phyloP scores from a whole-genome alignment of 116 monocot genomes.

The Dioscorea cayenensis region DNA sequence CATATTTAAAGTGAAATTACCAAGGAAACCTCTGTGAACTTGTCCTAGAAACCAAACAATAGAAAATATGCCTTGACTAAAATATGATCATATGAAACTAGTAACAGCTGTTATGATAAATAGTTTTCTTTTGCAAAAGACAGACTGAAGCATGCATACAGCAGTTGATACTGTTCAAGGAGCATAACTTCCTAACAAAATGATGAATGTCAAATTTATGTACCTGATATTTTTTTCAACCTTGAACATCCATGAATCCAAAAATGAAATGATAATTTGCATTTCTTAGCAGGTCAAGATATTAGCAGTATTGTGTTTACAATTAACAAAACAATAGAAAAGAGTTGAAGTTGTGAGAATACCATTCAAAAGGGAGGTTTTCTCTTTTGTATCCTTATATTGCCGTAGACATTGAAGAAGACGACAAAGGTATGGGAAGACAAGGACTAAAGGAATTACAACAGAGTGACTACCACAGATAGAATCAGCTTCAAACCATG shows the following conservation, averaged over 20 bases:
- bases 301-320: background rate
- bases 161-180: too few species aligned
- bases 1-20: too few species aligned
- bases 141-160: too few species aligned
- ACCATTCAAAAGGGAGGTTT: slow-evolving; percentile 89
- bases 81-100: too few species aligned
- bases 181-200: too few species aligned
- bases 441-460: slow-evolving; percentile 79
- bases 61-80: too few species aligned
- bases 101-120: too few species aligned
- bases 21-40: too few species aligned
- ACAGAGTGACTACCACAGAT: slow-evolving; percentile 90
- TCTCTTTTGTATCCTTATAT: slow-evolving; percentile 84
- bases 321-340: background rate
- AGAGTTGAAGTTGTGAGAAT: slow-evolving; percentile 1
- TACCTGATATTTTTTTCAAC: background rate
- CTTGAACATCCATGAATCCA: background rate
- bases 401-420: slow-evolving; percentile 95
- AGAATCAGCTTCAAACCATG: slow-evolving; percentile 99
- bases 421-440: slow-evolving; percentile 84
- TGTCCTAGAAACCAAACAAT: too few species aligned
- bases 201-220: too few species aligned
- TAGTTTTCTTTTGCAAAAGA: too few species aligned
- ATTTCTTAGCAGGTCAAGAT: background rate
- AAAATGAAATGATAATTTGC: background rate